Percentiles rank a stretch among this genome's conserved stretches.
These are phyloP conservation scores for Daldinia loculata DNA, from an alignment of 495 filamentous ascomycete genomes.

Conservation along the genomic window DNA sequence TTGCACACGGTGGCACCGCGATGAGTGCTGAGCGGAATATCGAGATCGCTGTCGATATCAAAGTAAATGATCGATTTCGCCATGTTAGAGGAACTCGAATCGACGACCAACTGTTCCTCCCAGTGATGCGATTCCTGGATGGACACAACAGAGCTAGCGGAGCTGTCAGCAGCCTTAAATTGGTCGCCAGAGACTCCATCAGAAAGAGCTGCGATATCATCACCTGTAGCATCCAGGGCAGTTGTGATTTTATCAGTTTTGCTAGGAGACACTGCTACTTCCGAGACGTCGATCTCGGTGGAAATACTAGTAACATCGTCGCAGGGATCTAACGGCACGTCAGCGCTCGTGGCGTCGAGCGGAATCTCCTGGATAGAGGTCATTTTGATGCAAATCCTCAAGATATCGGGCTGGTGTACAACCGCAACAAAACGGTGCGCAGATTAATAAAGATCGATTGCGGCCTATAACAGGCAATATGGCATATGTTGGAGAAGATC, in stretches of 20 bases:
- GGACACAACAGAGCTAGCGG: not conserved
- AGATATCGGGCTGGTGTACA: not conserved
- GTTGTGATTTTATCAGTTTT: not conserved
- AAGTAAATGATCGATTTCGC: not conserved
- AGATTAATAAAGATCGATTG: not conserved
- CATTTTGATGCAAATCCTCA: not conserved
- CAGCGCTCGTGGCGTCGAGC: not conserved
- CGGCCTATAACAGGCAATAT: not conserved
- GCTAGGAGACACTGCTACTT: not conserved
- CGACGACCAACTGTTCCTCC: not conserved
- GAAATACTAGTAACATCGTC: not conserved
- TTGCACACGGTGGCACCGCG: not conserved
- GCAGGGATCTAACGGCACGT: not conserved
- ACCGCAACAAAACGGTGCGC: not conserved
- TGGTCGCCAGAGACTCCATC: not conserved
- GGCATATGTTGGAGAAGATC: not conserved
- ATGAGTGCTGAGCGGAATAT: not conserved
- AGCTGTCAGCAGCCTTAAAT: not conserved
- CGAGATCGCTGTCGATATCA: not conserved
- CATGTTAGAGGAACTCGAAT: not conserved
- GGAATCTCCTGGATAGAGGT: not conserved
- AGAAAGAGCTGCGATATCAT: not conserved
- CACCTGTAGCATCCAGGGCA: too few species aligned
- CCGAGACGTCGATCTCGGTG: not conserved
- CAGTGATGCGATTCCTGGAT: not conserved